Conservation (phyloP, 2,329 filamentous ascomycete species). For the Neonectria hederae region DNA sequence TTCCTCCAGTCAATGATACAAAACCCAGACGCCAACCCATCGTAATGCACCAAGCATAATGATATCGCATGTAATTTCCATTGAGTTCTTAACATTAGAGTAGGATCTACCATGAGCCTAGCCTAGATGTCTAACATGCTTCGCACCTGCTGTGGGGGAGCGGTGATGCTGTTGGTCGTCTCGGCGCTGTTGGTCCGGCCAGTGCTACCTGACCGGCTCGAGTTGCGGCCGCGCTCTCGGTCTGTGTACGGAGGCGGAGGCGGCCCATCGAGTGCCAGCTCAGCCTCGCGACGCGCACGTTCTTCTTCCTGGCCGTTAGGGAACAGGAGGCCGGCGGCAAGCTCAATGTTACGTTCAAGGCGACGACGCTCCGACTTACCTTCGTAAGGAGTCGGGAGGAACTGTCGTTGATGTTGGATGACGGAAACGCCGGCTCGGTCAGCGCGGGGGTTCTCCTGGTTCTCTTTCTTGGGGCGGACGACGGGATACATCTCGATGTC, state of each 20-base stretch:
- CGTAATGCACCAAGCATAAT: constrained; percentile 19
- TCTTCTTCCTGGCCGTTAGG: constrained; percentile 50
- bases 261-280: constrained; percentile 56
- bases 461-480: constrained; percentile 15
- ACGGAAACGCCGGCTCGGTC: constrained; percentile 45
- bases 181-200: constrained; percentile 57
- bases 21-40: constrained; percentile 17
- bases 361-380: constrained; percentile 58
- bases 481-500: constrained; percentile 53
- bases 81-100: not conserved
- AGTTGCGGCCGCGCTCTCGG: constrained; percentile 39
- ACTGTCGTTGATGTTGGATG: constrained; percentile 32
- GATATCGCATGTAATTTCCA: constrained; percentile 6
- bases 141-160: constrained; percentile 62
- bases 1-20: constrained; percentile 6
- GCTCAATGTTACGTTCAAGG: constrained; percentile 54
- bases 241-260: constrained; percentile 53
- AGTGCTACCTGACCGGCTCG: constrained; percentile 43
- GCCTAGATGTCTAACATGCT: constrained; percentile 67
- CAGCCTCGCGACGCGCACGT: constrained; percentile 49
- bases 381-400: constrained; percentile 43
- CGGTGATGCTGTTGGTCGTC: constrained; percentile 57
- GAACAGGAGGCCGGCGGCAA: constrained; percentile 60
- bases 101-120: too few species aligned
- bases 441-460: constrained; percentile 42